These are phyloP conservation scores for Coemansia sp. DNA, from an alignment of 192 early-diverging fungal genomes.

Conservation along the genomic window DNA sequence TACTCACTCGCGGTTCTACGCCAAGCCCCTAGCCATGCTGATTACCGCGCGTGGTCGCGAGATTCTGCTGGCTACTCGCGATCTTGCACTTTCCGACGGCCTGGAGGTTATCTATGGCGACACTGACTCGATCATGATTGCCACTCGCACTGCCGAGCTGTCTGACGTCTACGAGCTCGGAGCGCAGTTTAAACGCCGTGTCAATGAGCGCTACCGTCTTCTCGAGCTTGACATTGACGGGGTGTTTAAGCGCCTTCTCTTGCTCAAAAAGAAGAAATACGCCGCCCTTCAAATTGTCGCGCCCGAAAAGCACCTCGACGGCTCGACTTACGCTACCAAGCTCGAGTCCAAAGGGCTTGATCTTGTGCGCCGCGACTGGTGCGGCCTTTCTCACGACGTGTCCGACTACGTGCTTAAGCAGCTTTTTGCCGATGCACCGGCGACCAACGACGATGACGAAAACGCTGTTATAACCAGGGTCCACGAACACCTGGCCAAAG, in stretches of 20 bases:
- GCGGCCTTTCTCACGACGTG: conserved; percentile 84
- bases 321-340: conserved; percentile 9
- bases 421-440: conserved; percentile 55
- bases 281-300: conserved; percentile 67
- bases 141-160: conserved; percentile 73
- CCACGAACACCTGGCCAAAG: conserved; percentile 64
- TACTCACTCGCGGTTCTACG: conserved; percentile 87
- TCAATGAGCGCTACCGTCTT: conserved; percentile 90
- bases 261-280: conserved; percentile 99
- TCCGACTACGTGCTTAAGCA: conserved; percentile 69
- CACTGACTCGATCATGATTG: conserved; percentile 98
- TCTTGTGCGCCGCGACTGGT: conserved; percentile 96
- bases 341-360: conserved; percentile 94
- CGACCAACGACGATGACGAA: conserved; percentile 42
- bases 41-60: conserved; percentile 93
- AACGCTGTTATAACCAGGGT: conserved; percentile 75
- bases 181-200: conserved; percentile 70
- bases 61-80: conserved; percentile 89
- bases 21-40: conserved; percentile 95
- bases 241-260: conserved; percentile 79
- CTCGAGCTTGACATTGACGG: conserved; percentile 98
- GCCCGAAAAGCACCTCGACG: conserved; percentile 52
- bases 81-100: conserved; percentile 70
- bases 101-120: conserved; percentile 99
- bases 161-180: conserved; percentile 75